Percentiles rank a stretch among this genome's conserved stretches.
These are phyloP conservation scores for Tulasnella sp. DNA, from an alignment of 768 basidiomycete species.

Conservation along the genomic window DNA sequence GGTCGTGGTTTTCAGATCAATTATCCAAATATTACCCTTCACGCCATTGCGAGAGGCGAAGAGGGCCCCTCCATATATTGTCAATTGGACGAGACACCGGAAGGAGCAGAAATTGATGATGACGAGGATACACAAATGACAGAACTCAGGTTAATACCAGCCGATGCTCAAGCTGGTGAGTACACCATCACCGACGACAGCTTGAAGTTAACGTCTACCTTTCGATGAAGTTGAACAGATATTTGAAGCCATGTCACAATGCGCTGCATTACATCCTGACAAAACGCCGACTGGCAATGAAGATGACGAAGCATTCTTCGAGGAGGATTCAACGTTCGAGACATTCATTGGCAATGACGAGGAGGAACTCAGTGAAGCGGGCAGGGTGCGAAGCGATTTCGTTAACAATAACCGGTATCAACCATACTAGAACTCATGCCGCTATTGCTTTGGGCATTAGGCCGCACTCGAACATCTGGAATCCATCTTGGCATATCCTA, in stretches of 20 bases:
- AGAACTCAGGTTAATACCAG: constrained; percentile 68
- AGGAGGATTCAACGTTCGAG: constrained; percentile 33
- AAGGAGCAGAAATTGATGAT: constrained; percentile 26
- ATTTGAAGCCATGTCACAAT: constrained; percentile 73
- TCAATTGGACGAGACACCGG: constrained; percentile 68
- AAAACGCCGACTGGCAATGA: constrained; percentile 29
- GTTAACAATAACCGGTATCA: constrained; percentile 57
- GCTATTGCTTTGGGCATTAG: constrained; percentile 28
- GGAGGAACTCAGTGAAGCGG: constrained; percentile 72
- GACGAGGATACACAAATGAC: constrained; percentile 46
- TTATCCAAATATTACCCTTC: constrained; percentile 84
- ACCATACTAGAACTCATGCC: constrained; percentile 56
- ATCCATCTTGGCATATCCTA: constrained; percentile 57
- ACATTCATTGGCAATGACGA: constrained; percentile 47
- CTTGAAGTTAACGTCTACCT: not conserved
- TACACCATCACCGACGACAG: constrained; percentile 16
- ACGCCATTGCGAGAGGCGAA: constrained; percentile 55
- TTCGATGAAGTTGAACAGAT: constrained; percentile 60
- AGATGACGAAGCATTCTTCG: constrained; percentile 43
- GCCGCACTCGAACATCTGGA: constrained; percentile 74
- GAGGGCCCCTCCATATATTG: constrained; percentile 79
- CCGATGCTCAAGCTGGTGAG: constrained; percentile 46
- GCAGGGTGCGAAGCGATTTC: constrained; percentile 85
- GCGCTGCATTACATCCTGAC: constrained; percentile 79
- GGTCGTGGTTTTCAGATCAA: constrained; percentile 69